Base-by-base conservation (phyloP, 1,139 yeast species). In the Yamadazyma sp. region DNA sequence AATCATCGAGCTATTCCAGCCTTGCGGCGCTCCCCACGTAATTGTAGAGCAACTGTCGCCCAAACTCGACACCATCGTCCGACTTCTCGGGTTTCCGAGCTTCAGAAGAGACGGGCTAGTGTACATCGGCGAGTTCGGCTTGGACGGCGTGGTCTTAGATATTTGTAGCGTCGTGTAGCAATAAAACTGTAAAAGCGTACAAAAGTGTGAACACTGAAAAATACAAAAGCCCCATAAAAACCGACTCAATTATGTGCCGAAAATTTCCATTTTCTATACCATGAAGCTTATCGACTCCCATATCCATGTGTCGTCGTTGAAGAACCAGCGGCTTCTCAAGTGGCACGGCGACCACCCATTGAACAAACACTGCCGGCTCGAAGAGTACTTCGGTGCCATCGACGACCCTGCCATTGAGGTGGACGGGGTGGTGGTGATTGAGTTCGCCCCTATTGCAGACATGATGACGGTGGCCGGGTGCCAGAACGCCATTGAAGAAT, bases 311-410 rank as follows among this genome's bases (percentile, higher is more conserved):
- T 49, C 43, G 48, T 34, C 50, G 5, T 36, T 48, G 3, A 27
- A 28, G 22, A 47, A 51, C 45, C 53, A 47, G 30, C 15, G 31
- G 1, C 22, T 33, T 17, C 33, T 47, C 14, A 39, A 41, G 18
- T 51, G 54, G 54, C 40, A 47, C 12, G 53, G 41, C 2, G 51
- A 39, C 30, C 55, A 51, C 31, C 53, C 53, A 3, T 42, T 51
- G 9, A 27, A 51, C 26, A 49, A 41, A 31, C 34, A 51, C 5
- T 33, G 41, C 24, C 33, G 55, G 4, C 42, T 49, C 9, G 55
- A 51, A 27, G 55, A 51, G 28, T 51, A 51, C 30, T 23, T 41
- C 10, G 30, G 11, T 1, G 31, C 41, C 24, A 37, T 33, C 24
- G 12, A 28, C 3, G 38, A 36, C n/a, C 22, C 16, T 6, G 12